Conservation (phyloP, 169 alveolate genomes). For the Ichthyophthirius multifiliis region DNA sequence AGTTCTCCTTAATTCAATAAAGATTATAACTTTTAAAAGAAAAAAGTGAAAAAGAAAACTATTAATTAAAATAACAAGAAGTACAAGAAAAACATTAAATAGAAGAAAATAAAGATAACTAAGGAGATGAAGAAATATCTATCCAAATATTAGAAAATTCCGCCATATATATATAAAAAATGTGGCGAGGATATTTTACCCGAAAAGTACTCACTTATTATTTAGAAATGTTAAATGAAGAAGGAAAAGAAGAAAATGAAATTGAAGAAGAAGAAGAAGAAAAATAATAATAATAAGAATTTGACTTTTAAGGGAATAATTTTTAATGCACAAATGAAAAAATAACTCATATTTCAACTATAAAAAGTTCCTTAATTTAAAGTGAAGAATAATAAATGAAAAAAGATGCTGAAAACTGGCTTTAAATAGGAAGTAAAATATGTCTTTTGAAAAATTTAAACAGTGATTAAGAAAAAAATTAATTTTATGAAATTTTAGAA, state of each 20-base stretch:
- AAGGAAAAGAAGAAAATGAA: not conserved
- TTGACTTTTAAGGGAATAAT: not conserved
- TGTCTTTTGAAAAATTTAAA: too few relatives aligned
- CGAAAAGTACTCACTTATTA: not conserved
- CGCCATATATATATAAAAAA: not conserved
- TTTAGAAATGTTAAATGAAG: not conserved
- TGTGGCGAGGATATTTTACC: conserved; percentile 10
- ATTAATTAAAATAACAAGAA: not conserved
- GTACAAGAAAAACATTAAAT: not conserved
- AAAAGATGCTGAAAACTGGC: too few relatives aligned
- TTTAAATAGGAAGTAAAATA: too few relatives aligned
- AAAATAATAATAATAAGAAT: too few relatives aligned
- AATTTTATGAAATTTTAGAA: too few relatives aligned
- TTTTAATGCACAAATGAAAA: not conserved
- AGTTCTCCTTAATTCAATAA: not conserved
- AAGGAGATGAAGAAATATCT: not conserved
- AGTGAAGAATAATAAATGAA: not conserved
- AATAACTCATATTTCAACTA: not conserved
- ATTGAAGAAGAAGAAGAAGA: not conserved
- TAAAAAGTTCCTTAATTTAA: not conserved
- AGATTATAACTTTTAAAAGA: not conserved
- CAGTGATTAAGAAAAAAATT: too few relatives aligned
- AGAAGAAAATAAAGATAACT: not conserved
- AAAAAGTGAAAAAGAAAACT: not conserved
- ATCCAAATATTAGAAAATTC: conserved; percentile 10